phyloP scores from a whole-genome alignment of 2,329 filamentous ascomycete genomes.

The Zasmidium cellare region DNA sequence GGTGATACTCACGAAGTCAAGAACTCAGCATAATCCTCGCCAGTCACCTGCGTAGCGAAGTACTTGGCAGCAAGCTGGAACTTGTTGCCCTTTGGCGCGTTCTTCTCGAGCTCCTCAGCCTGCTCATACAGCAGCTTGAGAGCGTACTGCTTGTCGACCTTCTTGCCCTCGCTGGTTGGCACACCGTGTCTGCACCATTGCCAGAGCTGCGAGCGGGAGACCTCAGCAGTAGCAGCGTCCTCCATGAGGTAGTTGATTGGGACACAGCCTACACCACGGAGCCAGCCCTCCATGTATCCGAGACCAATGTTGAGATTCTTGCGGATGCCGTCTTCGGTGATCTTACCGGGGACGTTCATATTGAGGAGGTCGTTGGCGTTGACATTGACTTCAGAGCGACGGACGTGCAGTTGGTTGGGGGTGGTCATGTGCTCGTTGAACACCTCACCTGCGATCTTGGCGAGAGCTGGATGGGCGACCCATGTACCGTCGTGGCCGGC shows the following conservation, averaged over 20 bases:
- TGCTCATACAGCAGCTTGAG: conserved; percentile 85
- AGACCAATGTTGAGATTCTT: conserved; percentile 98
- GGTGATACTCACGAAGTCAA: conserved; percentile 68
- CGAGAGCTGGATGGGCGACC: conserved; percentile 95
- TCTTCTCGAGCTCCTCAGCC: conserved; percentile 70
- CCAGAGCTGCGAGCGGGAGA: conserved; percentile 92
- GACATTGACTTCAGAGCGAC: conserved; percentile 85
- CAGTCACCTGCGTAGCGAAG: conserved; percentile 88
- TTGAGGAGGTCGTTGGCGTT: conserved; percentile 89
- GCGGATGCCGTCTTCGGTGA: conserved; percentile 92
- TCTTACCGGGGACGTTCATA: conserved; percentile 91
- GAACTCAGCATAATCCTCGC: conserved; percentile 97
- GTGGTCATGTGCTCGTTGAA: conserved; percentile 99
- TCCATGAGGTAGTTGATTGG: conserved; percentile 99
- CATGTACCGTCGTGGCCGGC: conserved; percentile 96
- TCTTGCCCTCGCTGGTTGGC: conserved; percentile 82
- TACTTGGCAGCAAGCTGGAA: conserved; percentile 88
- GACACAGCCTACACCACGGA: conserved; percentile 90
- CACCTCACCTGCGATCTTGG: conserved; percentile 81
- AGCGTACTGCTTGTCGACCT: conserved; percentile 88
- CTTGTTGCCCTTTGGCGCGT: conserved; percentile 86
- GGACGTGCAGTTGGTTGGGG: conserved; percentile 90
- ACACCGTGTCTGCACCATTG: conserved; percentile 82
- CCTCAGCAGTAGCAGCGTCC: conserved; percentile 95
- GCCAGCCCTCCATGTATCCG: conserved; percentile 98